Percentiles rank a stretch among this genome's conserved stretches.
phyloP scores from a whole-genome alignment of 768 basidiomycete genomes.

The Lactifluus hygrophoroides region DNA sequence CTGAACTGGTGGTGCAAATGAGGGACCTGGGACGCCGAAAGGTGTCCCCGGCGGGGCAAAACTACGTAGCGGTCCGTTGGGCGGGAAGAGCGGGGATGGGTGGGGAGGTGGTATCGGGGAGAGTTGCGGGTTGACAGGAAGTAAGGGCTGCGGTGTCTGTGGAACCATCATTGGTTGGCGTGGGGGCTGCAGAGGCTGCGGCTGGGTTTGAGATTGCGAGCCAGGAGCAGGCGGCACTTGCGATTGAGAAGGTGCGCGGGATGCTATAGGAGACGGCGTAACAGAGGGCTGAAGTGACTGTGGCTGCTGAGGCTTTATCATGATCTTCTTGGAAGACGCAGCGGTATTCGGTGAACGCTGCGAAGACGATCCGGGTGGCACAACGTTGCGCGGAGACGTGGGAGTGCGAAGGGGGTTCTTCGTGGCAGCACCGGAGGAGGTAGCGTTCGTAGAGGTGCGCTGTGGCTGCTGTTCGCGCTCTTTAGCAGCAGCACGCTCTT shows the following conservation, averaged over 20 bases:
- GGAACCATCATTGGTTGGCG: conserved; percentile 39
- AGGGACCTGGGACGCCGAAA: conserved; percentile 35
- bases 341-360: conserved; percentile 41
- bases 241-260: conserved; percentile 30
- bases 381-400: conserved; percentile 41
- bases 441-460: conserved; percentile 20
- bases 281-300: conserved; percentile 14
- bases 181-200: conserved; percentile 31
- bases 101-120: conserved; percentile 9
- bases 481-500: conserved; percentile 33
- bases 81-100: conserved; percentile 33
- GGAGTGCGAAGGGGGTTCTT: conserved; percentile 39
- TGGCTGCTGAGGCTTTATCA: conserved; percentile 36
- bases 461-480: conserved; percentile 30
- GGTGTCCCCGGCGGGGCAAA: conserved; percentile 39
- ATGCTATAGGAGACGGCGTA: conserved; percentile 22
- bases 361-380: conserved; percentile 39
- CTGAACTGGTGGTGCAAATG: conserved; percentile 38
- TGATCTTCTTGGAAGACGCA: conserved; percentile 50
- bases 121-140: conserved; percentile 34
- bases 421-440: conserved; percentile 32
- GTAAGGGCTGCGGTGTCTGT: conserved; percentile 41
- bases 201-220: conserved; percentile 22
- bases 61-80: conserved; percentile 34
- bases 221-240: conserved; percentile 28